Evolutionary conservation across 2,329 filamentous ascomycete species (phyloP), one percentile per base, ranked within the genome.

Genomic region (Diaporthe capsici): DNA sequence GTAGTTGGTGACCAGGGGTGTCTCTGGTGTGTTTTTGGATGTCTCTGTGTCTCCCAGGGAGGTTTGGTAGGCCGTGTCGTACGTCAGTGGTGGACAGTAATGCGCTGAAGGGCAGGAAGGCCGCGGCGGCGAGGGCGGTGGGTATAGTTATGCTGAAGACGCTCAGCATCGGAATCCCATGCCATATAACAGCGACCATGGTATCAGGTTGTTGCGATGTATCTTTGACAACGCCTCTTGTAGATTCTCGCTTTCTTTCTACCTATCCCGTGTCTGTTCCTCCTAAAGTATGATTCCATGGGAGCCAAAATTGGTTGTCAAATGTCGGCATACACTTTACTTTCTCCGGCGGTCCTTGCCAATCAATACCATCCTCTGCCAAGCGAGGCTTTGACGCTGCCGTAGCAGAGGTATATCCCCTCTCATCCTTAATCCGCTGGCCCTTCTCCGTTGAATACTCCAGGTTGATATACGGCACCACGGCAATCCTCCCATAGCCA

Each of bases 401-500:
- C 79, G 82, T 83, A 20, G 83, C 80, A 0, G 83, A 82, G 1
- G 84, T 83, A 79, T 85, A 88, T 0, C 89, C 89, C 78, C 88
- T 88, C 4, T 83, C 71, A 17, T 81, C 77, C 79, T 90, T 90
- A 20, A 88, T 85, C 74, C 80, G 81, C 58, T 78, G 81, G 2
- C 83, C 86, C 17, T 82, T 84, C 3, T 86, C 83, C 76, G 88
- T 82, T 4, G 84, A 84, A 77, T 90, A 90, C 72, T 87, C 88
- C 7, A 91, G 80, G 76, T 89, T 90, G 3, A 91, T 85, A 5
- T 84, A 84, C 0, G 89, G 88, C 7, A 90, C 83, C 2, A 89
- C 87, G 0, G 88, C 88, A 76, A 90, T 88, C 78, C 84, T 88
- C 13, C 85, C 83, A 74, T 85, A 84, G 2, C 87, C 87, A 8